A percentile compares a stretch with the other conserved stretches of the same genome.
phyloP scores from a whole-genome alignment of 768 basidiomycete species.

The Amanita polypyramis region DNA sequence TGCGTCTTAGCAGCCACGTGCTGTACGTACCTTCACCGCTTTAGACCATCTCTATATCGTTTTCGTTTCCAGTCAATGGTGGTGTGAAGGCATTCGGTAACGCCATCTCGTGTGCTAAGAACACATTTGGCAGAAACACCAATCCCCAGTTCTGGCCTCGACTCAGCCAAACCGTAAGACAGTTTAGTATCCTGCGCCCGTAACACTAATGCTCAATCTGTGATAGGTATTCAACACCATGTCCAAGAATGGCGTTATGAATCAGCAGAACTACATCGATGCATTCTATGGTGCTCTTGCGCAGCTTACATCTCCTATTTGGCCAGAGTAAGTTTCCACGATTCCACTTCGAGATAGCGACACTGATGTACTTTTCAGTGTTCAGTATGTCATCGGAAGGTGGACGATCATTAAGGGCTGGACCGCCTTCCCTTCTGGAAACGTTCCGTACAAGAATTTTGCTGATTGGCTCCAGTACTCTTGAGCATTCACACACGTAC shows the following conservation, averaged over 20 bases:
- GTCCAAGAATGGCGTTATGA: background rate
- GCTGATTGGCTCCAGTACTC: slow-evolving; percentile 9
- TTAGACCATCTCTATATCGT: background rate
- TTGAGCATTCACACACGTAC: background rate
- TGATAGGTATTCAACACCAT: slow-evolving; percentile 7
- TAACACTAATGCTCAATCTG: no score
- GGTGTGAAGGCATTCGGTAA: slow-evolving; percentile 9
- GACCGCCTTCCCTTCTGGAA: slow-evolving; percentile 7
- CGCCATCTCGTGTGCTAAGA: slow-evolving; percentile 8
- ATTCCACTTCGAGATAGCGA: background rate
- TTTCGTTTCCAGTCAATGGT: background rate
- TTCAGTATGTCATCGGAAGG: slow-evolving; percentile 9
- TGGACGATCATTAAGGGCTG: slow-evolving; percentile 5
- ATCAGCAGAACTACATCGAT: slow-evolving; percentile 10
- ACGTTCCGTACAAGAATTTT: slow-evolving; percentile 7
- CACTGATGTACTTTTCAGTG: background rate
- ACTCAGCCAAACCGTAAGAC: slow-evolving; percentile 6
- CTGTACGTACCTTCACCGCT: slow-evolving; percentile 2
- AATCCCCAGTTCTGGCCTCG: slow-evolving; percentile 9
- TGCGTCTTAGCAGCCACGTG: slow-evolving; percentile 9
- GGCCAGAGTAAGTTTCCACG: slow-evolving; percentile 6
- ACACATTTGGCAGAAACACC: slow-evolving; percentile 5
- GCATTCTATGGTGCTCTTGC: slow-evolving; percentile 9
- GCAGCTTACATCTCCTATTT: slow-evolving; percentile 4
- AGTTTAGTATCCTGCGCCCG: background rate